Conservation (phyloP, 2,329 filamentous ascomycete genomes). For the Aaosphaeria pasadenensis region DNA sequence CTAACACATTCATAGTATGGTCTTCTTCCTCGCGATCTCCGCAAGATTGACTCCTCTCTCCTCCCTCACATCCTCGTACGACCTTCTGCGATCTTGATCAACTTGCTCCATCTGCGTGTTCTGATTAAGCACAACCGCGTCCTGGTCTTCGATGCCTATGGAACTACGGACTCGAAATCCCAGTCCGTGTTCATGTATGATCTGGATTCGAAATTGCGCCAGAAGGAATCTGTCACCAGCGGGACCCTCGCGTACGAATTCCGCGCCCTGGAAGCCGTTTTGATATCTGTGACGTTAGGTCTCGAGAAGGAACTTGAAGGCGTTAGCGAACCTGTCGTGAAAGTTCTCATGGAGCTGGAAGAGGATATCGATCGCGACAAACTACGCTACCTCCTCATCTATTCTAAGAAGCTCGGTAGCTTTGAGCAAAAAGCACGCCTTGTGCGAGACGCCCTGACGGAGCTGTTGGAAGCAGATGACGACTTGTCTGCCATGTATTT, state of each 20-base stretch:
- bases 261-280: conserved; percentile 87
- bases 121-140: conserved; percentile 94
- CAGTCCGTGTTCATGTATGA: conserved; percentile 99
- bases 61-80: conserved; percentile 94
- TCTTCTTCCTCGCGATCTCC: conserved; percentile 85
- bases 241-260: conserved; percentile 84
- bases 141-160: conserved; percentile 93
- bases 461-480: conserved; percentile 92
- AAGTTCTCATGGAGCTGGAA: conserved; percentile 84
- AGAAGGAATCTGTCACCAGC: conserved; percentile 60
- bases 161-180: conserved; percentile 88
- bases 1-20: conserved; percentile 63
- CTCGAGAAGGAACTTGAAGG: conserved; percentile 93
- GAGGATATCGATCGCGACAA: conserved; percentile 97
- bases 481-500: conserved; percentile 94
- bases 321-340: conserved; percentile 86
- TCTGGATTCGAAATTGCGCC: conserved; percentile 84
- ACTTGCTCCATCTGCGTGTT: conserved; percentile 92
- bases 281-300: conserved; percentile 89
- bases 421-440: conserved; percentile 97
- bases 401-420: conserved; percentile 92
- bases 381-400: conserved; percentile 82
- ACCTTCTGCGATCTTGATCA: conserved; percentile 88
- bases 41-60: conserved; percentile 96
- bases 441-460: conserved; percentile 91